phyloP scores from a whole-genome alignment of 768 basidiomycete genomes.

The Lactifluus piperatus region DNA sequence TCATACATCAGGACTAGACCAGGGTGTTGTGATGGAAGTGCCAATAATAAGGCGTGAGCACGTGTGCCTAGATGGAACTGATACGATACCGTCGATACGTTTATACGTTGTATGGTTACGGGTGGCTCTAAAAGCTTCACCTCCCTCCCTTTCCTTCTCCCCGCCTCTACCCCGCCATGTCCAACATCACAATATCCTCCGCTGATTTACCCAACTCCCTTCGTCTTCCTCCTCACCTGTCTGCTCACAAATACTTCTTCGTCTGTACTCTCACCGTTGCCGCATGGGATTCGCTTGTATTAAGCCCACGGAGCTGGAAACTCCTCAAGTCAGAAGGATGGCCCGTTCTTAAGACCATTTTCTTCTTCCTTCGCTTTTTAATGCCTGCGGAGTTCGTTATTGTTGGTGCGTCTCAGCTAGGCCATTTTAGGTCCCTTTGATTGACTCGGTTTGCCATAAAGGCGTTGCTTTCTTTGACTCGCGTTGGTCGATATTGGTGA shows the following conservation, averaged over 20 bases:
- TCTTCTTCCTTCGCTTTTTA: slow-evolving; percentile 63
- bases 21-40: too few species aligned
- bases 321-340: slow-evolving; percentile 54
- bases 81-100: too few species aligned
- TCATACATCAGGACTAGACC: too few species aligned
- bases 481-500: slow-evolving; percentile 46
- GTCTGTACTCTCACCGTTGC: slow-evolving; percentile 87
- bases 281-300: slow-evolving; percentile 83
- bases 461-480: slow-evolving; percentile 83
- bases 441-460: slow-evolving; percentile 24
- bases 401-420: slow-evolving; percentile 43
- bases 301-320: slow-evolving; percentile 70
- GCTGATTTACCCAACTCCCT: slow-evolving; percentile 51
- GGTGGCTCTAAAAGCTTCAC: too few species aligned
- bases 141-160: too few species aligned
- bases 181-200: slow-evolving; percentile 6
- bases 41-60: too few species aligned
- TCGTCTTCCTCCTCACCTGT: slow-evolving; percentile 66
- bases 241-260: slow-evolving; percentile 83
- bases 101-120: too few species aligned
- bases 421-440: neutral
- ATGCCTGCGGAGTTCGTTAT: slow-evolving; percentile 75
- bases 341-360: slow-evolving; percentile 71
- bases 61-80: too few species aligned
- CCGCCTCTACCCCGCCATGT: neutral